Evolutionary conservation across 257 asterid species (phyloP), one percentile per base, ranked within the genome.

Genomic region (Forsythia viridissima): DNA sequence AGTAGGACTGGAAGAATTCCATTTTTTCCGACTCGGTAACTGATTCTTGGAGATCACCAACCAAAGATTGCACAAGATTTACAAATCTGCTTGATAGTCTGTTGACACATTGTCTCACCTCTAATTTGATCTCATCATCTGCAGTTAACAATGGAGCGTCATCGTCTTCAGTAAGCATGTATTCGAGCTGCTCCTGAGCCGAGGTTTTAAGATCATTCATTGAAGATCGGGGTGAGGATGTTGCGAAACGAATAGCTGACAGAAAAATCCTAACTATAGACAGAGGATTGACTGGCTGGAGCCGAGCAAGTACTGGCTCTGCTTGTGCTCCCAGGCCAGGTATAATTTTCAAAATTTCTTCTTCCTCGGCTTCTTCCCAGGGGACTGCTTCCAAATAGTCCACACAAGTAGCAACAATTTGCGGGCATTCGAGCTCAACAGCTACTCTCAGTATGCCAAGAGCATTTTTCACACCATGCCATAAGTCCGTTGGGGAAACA

Each of bases 301-400:
- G 92, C 55, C 97, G 92, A 72, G 94, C 97, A 65, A 94, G 96
- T 61, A 92, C 76, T 0, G 82, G 78, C 51, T 88, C 96, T 2
- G 90, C 90, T 76, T 81, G 85, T 48, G 96, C 69, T 40, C 97
- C 97, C 97, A 94, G 81, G 79, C 76, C 39, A 0, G 98, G 99
- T 70, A 93, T 82, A 18, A 82, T 82, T 84, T 89, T 89, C 76
- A 93, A 80, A n/a, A 94, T 89, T 80, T 94, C 97, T 61, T 95
- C 99, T 71, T 95, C 98, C 81, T 95, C 98, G 0, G 96, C 77
- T 83, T 95, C 99, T 82, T 93, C 98, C 98, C 99, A 95, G 5
- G 97, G 97, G 66, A 92, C 94, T 3, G 98, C 97, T 90, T 95
- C 99, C 89, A 95, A 81, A 81, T 88, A 95, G 74, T 77, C 87